These are phyloP conservation scores for Corymbia citriodora DNA, from an alignment of 441 rosid species.

Conservation along the genomic window DNA sequence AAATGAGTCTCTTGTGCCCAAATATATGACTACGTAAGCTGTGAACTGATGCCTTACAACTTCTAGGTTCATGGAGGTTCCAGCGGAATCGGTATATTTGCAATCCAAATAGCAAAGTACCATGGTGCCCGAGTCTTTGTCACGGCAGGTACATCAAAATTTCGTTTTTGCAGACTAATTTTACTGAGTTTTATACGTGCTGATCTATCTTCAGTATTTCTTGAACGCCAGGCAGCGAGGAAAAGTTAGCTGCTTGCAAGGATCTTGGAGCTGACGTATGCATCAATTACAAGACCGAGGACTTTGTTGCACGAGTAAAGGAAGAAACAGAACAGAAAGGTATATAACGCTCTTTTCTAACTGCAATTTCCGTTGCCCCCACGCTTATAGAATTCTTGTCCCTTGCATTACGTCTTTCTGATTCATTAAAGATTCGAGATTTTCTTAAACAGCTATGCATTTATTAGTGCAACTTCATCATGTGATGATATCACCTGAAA, in stretches of 20 bases:
- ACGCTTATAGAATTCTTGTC: not conserved
- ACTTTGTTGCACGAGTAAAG: slow-evolving; percentile 70
- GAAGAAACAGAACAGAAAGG: slow-evolving; percentile 75
- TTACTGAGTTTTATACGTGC: not conserved
- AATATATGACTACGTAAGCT: not conserved
- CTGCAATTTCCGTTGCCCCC: not conserved
- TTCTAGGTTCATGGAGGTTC: slow-evolving; percentile 85
- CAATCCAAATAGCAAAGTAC: slow-evolving; percentile 77
- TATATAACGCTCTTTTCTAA: not conserved
- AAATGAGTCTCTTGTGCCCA: not conserved
- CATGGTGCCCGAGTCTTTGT: slow-evolving; percentile 64
- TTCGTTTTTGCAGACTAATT: not conserved
- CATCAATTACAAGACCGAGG: slow-evolving; percentile 86
- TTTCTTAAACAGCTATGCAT: not conserved
- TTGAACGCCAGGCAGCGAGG: not conserved
- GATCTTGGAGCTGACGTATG: slow-evolving; percentile 77
- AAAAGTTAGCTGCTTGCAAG: slow-evolving; percentile 65
- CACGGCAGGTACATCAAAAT: slow-evolving; percentile 59
- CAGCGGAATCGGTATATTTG: slow-evolving; percentile 88
- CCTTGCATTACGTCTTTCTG: not conserved
- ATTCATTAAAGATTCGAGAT: not conserved
- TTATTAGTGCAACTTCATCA: not conserved
- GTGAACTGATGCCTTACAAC: not conserved
- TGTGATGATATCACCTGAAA: not conserved
- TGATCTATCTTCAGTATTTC: not conserved